Conservation (phyloP, 257 asterid species). For the Solanum appendiculatum region DNA sequence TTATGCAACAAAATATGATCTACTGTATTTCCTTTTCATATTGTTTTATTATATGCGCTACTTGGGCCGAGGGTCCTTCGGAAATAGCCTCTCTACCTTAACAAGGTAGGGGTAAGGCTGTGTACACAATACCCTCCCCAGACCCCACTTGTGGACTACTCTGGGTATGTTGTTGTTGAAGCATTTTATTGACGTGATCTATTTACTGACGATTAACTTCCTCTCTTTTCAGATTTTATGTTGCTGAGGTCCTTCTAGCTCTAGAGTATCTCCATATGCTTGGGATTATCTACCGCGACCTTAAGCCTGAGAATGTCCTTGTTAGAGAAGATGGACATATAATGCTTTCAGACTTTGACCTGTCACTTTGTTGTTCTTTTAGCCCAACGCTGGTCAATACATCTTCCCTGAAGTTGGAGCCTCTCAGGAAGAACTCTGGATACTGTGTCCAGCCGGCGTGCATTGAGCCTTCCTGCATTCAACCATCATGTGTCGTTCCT, state of each 20-base stretch:
- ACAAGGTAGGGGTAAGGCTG: background rate
- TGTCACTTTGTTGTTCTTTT: slow-evolving; percentile 26
- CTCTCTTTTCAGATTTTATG: slow-evolving; percentile 19
- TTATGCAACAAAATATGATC: background rate
- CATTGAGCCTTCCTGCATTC: slow-evolving; percentile 24
- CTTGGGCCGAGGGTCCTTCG: background rate
- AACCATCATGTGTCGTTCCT: slow-evolving; percentile 27
- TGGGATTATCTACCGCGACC: slow-evolving; percentile 29
- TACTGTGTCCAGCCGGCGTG: slow-evolving; percentile 28
- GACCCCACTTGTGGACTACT: background rate
- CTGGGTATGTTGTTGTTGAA: background rate
- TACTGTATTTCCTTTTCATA: background rate
- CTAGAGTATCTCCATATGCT: slow-evolving; percentile 31
- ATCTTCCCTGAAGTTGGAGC: slow-evolving; percentile 13
- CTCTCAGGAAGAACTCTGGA: slow-evolving; percentile 14
- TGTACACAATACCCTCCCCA: background rate
- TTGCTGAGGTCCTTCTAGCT: slow-evolving; percentile 28
- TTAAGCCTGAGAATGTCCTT: slow-evolving; percentile 29
- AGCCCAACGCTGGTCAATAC: slow-evolving; percentile 22
- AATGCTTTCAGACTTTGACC: slow-evolving; percentile 32
- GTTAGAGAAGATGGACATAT: slow-evolving; percentile 31
- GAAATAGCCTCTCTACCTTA: background rate
- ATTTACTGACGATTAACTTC: background rate
- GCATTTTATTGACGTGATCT: background rate
- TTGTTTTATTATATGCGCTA: no score